Evolutionary conservation across 495 filamentous ascomycete species (phyloP).

Genomic region (Pyrenopolyporus hunteri): DNA sequence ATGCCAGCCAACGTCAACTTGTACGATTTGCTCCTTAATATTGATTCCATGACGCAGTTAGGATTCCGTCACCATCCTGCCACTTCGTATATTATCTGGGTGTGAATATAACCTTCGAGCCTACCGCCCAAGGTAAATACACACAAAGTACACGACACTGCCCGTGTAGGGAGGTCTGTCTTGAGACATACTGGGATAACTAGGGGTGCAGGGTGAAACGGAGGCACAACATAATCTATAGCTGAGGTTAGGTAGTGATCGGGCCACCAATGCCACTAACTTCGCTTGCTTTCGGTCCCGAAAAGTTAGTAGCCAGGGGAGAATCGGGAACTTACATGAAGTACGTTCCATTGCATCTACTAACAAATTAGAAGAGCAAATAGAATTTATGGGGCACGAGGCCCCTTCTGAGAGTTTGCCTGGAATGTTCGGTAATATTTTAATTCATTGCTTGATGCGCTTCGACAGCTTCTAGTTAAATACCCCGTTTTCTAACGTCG

Average conservation of each 20-base stretch:
- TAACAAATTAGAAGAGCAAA: slow-evolving; percentile 1
- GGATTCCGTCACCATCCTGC: neutral
- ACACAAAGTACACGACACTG: too few relatives aligned
- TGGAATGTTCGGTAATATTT: neutral
- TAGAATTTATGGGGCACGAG: neutral
- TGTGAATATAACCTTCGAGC: slow-evolving; percentile 15
- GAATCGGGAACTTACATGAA: slow-evolving; percentile 4
- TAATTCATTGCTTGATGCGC: neutral
- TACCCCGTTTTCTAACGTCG: neutral
- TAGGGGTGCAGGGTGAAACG: slow-evolving; percentile 1
- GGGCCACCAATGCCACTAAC: neutral
- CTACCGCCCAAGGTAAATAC: too few relatives aligned
- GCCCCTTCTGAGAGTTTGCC: slow-evolving; percentile 4
- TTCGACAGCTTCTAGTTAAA: slow-evolving; percentile 1
- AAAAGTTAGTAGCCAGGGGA: neutral
- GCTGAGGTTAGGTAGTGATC: slow-evolving; percentile 4
- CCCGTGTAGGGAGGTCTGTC: too few relatives aligned
- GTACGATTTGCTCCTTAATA: neutral
- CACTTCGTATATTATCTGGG: neutral
- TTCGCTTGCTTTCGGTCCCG: neutral
- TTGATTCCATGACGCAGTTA: neutral
- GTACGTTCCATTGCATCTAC: neutral
- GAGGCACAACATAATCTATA: neutral
- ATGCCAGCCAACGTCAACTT: neutral
- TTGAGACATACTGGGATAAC: neutral